phyloP scores from a whole-genome alignment of 129 eudicot species.

The Calendula officinalis region DNA sequence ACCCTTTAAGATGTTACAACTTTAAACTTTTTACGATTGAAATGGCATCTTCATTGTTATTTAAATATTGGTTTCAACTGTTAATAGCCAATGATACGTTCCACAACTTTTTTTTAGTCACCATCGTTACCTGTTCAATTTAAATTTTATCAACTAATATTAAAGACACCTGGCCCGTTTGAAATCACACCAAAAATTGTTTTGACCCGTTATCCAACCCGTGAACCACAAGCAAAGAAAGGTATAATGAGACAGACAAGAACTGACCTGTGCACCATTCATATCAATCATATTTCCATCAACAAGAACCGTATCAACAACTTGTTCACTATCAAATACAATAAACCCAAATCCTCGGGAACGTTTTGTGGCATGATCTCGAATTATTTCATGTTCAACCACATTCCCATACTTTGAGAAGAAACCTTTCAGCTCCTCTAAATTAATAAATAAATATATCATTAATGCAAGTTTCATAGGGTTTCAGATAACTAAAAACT shows the following conservation, averaged over 20 bases:
- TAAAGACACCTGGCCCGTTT: background rate
- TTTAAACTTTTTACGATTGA: too few relatives aligned
- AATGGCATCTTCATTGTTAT: too few relatives aligned
- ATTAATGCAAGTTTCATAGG: background rate
- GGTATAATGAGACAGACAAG: background rate
- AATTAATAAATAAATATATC: background rate
- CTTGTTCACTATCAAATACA: slow-evolving; percentile 78
- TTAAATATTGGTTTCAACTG: too few relatives aligned
- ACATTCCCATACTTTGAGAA: slow-evolving; percentile 89
- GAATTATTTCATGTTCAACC: slow-evolving; percentile 88
- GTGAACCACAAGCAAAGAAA: background rate
- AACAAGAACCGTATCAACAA: slow-evolving; percentile 70
- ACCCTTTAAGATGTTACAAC: too few relatives aligned
- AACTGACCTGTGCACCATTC: slow-evolving; percentile 80
- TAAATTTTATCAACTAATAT: too few relatives aligned
- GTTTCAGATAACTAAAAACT: background rate
- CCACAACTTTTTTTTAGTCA: too few relatives aligned
- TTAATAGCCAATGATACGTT: too few relatives aligned
- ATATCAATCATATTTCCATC: slow-evolving; percentile 87
- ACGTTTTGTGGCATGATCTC: slow-evolving; percentile 84
- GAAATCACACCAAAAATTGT: background rate
- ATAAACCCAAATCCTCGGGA: slow-evolving; percentile 96
- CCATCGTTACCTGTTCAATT: too few relatives aligned
- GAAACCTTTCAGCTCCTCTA: slow-evolving; percentile 77
- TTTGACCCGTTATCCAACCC: background rate